Evolutionary conservation across 192 early-diverging fungal genomes (phyloP).

Genomic region (Entomortierella chlamydospora): DNA sequence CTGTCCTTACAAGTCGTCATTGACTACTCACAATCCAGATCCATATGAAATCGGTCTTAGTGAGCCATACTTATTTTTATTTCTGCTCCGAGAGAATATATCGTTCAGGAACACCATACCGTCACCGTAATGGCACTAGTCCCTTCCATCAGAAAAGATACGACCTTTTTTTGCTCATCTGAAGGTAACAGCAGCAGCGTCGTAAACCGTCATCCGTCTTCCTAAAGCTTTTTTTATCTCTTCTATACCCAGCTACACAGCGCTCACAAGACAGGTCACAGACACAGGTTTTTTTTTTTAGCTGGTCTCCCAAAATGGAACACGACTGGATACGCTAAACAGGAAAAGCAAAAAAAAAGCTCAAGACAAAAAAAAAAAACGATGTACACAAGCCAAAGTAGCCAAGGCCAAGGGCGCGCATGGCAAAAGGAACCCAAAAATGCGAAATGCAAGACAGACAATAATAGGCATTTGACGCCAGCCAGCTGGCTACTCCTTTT

Average conservation of each 20-base stretch:
- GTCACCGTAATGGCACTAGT: too few relatives aligned
- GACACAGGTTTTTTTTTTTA: background rate
- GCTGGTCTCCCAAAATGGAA: background rate
- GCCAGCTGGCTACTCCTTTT: background rate
- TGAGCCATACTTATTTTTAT: background rate
- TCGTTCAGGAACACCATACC: slow-evolving; percentile 2
- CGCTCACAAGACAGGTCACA: too few relatives aligned
- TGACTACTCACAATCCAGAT: background rate
- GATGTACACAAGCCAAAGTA: background rate
- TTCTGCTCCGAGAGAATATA: background rate
- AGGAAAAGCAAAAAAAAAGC: slow-evolving; percentile 1
- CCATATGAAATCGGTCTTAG: background rate
- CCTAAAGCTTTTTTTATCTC: too few relatives aligned
- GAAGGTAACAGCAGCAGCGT: too few relatives aligned
- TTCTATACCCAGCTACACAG: too few relatives aligned
- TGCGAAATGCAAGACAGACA: background rate
- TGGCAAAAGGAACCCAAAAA: background rate
- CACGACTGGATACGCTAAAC: background rate
- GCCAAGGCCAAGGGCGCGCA: background rate
- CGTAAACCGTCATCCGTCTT: too few relatives aligned
- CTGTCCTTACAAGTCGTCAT: background rate
- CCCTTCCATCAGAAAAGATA: too few relatives aligned
- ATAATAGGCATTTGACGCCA: too few relatives aligned
- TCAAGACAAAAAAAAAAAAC: too few relatives aligned
- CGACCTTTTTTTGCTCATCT: too few relatives aligned